A percentile compares a stretch with the other conserved stretches of the same genome.
Evolutionary conservation across 768 basidiomycete species (phyloP).

Genomic region (Rhizopogon sp.): DNA sequence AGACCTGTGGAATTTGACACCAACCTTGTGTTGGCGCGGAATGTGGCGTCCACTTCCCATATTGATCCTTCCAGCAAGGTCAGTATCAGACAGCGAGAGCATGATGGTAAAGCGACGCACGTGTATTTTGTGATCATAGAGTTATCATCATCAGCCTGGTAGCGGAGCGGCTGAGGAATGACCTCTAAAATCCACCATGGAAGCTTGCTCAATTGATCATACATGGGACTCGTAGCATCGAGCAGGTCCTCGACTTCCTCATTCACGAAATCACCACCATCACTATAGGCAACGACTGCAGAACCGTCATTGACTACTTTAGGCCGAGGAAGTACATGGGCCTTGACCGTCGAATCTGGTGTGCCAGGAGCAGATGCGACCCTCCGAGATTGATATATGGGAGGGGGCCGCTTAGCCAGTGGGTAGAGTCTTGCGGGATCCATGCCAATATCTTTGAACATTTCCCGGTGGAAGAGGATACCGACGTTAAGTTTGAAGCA

Average conservation of each 20-base stretch:
- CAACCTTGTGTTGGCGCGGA: conserved; percentile 32
- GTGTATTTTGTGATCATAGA: conserved; percentile 10
- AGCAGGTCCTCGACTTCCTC: conserved; percentile 63
- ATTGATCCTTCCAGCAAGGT: conserved; percentile 24
- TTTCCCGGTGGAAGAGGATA: conserved; percentile 49
- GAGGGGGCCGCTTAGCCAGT: conserved; percentile 35
- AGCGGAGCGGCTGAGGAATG: conserved; percentile 32
- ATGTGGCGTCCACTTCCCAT: conserved; percentile 37
- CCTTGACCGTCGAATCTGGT: conserved; percentile 8
- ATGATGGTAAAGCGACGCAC: conserved; percentile 8
- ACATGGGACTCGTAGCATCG: conserved; percentile 47
- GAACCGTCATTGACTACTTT: conserved; percentile 8
- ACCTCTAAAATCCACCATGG: conserved; percentile 68
- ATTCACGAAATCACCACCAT: conserved; percentile 21
- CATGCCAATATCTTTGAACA: conserved; percentile 39
- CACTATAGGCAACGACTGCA: conserved; percentile 13
- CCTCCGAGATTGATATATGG: conserved; percentile 23
- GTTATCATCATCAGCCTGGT: conserved; percentile 20
- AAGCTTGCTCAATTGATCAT: conserved; percentile 50
- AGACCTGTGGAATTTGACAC: conserved; percentile 40
- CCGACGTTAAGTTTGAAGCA: conserved; percentile 52
- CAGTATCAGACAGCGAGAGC: neutral
- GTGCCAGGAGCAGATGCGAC: conserved; percentile 11
- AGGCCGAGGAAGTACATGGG: conserved; percentile 10
- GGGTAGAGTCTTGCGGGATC: conserved; percentile 44